Evolutionary conservation across 2,329 filamentous ascomycete species (phyloP).

Genomic region (Trichophyton benhamiae): DNA sequence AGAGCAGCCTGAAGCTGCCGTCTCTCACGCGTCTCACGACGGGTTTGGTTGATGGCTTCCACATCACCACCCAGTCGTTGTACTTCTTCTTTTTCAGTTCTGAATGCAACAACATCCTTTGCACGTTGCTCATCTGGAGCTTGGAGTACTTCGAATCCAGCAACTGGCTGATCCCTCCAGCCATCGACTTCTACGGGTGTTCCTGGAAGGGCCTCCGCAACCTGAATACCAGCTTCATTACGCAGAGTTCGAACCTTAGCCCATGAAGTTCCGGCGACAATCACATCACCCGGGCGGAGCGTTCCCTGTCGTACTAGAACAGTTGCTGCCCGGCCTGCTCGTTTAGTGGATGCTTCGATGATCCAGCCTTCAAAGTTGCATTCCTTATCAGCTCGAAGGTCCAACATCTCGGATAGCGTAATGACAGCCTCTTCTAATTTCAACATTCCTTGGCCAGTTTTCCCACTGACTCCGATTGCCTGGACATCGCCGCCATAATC

Average conservation of each 20-base stretch:
- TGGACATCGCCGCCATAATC: slow-evolving; percentile 92
- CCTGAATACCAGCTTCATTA: slow-evolving; percentile 66
- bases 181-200: slow-evolving; percentile 86
- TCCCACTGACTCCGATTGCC: slow-evolving; percentile 80
- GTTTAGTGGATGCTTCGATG: slow-evolving; percentile 80
- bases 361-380: slow-evolving; percentile 85
- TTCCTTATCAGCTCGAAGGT: slow-evolving; percentile 67
- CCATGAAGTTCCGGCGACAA: slow-evolving; percentile 83
- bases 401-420: slow-evolving; percentile 75
- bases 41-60: slow-evolving; percentile 61
- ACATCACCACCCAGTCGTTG: slow-evolving; percentile 55
- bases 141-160: slow-evolving; percentile 79
- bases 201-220: slow-evolving; percentile 68
- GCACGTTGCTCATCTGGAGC: slow-evolving; percentile 66
- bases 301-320: slow-evolving; percentile 82
- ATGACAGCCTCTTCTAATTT: slow-evolving; percentile 85
- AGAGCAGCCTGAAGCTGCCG: slow-evolving; percentile 21
- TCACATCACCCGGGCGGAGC: slow-evolving; percentile 62
- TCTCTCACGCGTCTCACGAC: slow-evolving; percentile 48
- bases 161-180: slow-evolving; percentile 78
- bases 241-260: slow-evolving; percentile 70
- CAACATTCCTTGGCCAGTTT: slow-evolving; percentile 82
- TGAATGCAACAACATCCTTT: slow-evolving; percentile 63
- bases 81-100: slow-evolving; percentile 58
- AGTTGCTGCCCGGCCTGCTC: slow-evolving; percentile 72